phyloP scores from a whole-genome alignment of 1,284 basidiomycete genomes.

The Cystobasidium pallidum region DNA sequence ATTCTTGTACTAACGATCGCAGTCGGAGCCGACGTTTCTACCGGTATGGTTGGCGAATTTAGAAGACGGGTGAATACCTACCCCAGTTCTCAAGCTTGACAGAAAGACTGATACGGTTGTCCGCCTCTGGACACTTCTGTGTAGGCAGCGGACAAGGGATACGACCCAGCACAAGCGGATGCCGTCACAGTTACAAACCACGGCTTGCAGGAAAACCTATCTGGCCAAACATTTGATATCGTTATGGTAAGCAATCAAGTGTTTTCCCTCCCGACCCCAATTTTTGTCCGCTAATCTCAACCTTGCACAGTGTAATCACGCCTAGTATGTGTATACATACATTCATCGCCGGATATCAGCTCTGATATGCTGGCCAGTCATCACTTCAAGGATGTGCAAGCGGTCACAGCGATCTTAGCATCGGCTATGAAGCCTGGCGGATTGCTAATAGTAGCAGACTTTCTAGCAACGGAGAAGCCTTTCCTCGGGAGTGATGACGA shows the following conservation, averaged over 20 bases:
- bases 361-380: neutral
- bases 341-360: neutral
- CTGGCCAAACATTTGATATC: slow-evolving; percentile 14
- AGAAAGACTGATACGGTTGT: neutral
- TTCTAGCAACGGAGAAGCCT: neutral
- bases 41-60: slow-evolving; percentile 15
- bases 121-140: neutral
- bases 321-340: neutral
- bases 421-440: slow-evolving; percentile 15
- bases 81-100: neutral
- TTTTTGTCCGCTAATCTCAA: too few relatives aligned
- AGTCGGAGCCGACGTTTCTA: slow-evolving; percentile 31
- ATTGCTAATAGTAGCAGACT: slow-evolving; percentile 15
- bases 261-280: too few relatives aligned
- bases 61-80: neutral
- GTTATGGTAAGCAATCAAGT: slow-evolving; percentile 9
- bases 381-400: slow-evolving; percentile 28
- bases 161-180: neutral
- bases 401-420: slow-evolving; percentile 8
- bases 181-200: slow-evolving; percentile 18
- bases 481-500: neutral
- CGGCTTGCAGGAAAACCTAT: slow-evolving; percentile 2
- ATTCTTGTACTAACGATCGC: too few relatives aligned
- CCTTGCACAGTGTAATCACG: slow-evolving; percentile 17
- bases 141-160: slow-evolving; percentile 16